These are phyloP conservation scores for Candida tallmaniae DNA, from an alignment of 805 yeast species.

Conservation along the genomic window DNA sequence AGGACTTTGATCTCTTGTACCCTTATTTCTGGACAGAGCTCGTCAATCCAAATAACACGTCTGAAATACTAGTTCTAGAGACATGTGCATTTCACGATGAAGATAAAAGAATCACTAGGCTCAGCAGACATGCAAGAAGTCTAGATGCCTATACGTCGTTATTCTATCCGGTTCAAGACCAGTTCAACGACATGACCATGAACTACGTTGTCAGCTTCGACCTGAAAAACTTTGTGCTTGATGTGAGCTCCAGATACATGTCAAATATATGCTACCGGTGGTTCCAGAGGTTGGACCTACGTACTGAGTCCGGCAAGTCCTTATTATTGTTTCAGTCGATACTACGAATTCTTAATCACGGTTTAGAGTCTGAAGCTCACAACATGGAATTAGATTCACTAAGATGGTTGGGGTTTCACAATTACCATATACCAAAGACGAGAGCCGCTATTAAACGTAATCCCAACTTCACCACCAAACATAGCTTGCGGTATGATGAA, in stretches of 20 bases:
- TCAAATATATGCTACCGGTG: conserved; percentile 24
- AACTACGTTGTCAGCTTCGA: conserved; percentile 23
- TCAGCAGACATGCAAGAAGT: conserved; percentile 13
- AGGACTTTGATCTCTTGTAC: conserved; percentile 28
- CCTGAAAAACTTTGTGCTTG: conserved; percentile 16
- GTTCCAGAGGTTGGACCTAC: conserved; percentile 23
- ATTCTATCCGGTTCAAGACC: conserved; percentile 18
- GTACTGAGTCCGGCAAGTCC: conserved; percentile 23
- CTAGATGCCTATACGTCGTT: conserved; percentile 11
- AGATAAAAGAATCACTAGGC: conserved; percentile 17
- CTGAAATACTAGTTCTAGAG: conserved; percentile 24
- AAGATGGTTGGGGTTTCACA: conserved; percentile 18
- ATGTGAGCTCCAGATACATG: conserved; percentile 31
- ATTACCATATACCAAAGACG: conserved; percentile 21
- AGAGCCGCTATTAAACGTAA: conserved; percentile 21
- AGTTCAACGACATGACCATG: conserved; percentile 27
- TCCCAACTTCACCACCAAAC: conserved; percentile 22
- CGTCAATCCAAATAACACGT: conserved; percentile 23
- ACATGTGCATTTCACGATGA: conserved; percentile 26
- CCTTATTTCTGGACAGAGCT: conserved; percentile 37
- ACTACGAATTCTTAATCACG: conserved; percentile 16
- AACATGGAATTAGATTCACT: conserved; percentile 19
- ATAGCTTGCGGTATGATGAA: conserved; percentile 25
- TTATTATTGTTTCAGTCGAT: conserved; percentile 22
- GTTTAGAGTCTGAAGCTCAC: conserved; percentile 1